Base-by-base conservation (phyloP, 2,329 filamentous ascomycete genomes). In the Fusarium xyrophilum region DNA sequence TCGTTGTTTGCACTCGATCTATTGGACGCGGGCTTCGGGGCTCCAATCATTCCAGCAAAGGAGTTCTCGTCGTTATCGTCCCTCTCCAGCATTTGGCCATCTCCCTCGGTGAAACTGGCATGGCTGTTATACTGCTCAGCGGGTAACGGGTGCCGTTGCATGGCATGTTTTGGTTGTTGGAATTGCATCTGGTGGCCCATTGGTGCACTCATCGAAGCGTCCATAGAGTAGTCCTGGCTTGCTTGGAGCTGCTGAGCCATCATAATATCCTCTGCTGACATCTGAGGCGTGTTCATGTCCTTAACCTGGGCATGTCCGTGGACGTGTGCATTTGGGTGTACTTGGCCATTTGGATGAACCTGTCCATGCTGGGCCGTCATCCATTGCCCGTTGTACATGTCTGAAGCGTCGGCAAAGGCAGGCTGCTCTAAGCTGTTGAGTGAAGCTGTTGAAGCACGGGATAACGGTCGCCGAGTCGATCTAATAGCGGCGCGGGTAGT, bases 1-100 rank as follows among this genome's bases (percentile, higher is more conserved):
- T 94, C 92, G 72, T 94, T 94, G 68, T 92, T 93, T 5, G 91
- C 91, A 67, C 88, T 93, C 19, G 90, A 89, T 50, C 89, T 85
- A 30, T 86, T 84, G 40, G 86, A 85, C 23, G 86, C 83, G 30
- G 86, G 83, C 77, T 87, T 90, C 35, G 84, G 79, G 39, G 84
- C 82, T 28, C 79, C 79, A 19, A 78, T 73, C 11, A 79, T 75
- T 14, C 82, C 82, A 3, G 79, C 77, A 61, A 86, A 75, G 6
- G 85, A 84, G 57, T 89, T 83, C 15, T 89, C 87, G 14, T 88
- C 85, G 44, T 84, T 83, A 30, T 86, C 85, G 46, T 89, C 87
- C 48, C 85, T 83, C 58, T 89, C 87, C 70, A 88, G 75, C 80
- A 89, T 82, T 71, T 89, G 86, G 69, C 83, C 85, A 55, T 89